Evolutionary conservation across 768 basidiomycete genomes (phyloP).

Genomic region (Lentinula sp.): DNA sequence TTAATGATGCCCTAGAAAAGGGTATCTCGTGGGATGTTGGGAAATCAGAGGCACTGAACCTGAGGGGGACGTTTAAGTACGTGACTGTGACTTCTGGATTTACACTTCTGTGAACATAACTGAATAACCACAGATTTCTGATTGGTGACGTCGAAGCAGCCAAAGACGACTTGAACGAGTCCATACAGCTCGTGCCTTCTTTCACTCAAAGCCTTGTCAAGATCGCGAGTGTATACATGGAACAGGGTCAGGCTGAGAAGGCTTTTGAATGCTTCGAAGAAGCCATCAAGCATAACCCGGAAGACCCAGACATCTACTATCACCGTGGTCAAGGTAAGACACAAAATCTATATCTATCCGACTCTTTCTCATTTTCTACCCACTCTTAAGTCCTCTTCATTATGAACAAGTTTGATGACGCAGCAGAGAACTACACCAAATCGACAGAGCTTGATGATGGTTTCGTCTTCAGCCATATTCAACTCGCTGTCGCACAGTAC

Average conservation of each 20-base stretch:
- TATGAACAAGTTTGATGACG: conserved; percentile 81
- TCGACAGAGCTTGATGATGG: conserved; percentile 80
- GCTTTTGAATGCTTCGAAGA: conserved; percentile 91
- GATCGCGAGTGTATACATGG: conserved; percentile 96
- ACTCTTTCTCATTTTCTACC: neutral
- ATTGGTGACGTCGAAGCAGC: conserved; percentile 79
- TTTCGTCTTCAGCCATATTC: conserved; percentile 97
- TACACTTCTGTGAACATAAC: neutral
- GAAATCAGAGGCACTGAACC: conserved; percentile 84
- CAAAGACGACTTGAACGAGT: conserved; percentile 76
- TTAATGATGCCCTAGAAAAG: conserved; percentile 84
- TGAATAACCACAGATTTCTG: conserved; percentile 58
- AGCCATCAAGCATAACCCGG: conserved; percentile 73
- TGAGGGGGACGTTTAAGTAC: conserved; percentile 94
- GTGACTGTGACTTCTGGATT: conserved; percentile 24
- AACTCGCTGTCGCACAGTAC: conserved; percentile 96
- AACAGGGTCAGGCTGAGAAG: conserved; percentile 72
- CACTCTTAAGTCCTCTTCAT: conserved; percentile 76
- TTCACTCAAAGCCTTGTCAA: conserved; percentile 92
- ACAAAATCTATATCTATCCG: neutral
- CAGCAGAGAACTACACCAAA: conserved; percentile 86
- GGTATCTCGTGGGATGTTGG: conserved; percentile 71
- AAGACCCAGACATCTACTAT: conserved; percentile 96
- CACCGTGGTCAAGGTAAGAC: conserved; percentile 89
- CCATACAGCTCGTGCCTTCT: conserved; percentile 56